Evolutionary conservation across 2,329 filamentous ascomycete genomes (phyloP), one percentile per base, ranked within the genome.

Genomic region (Calonectria hongkongensis): DNA sequence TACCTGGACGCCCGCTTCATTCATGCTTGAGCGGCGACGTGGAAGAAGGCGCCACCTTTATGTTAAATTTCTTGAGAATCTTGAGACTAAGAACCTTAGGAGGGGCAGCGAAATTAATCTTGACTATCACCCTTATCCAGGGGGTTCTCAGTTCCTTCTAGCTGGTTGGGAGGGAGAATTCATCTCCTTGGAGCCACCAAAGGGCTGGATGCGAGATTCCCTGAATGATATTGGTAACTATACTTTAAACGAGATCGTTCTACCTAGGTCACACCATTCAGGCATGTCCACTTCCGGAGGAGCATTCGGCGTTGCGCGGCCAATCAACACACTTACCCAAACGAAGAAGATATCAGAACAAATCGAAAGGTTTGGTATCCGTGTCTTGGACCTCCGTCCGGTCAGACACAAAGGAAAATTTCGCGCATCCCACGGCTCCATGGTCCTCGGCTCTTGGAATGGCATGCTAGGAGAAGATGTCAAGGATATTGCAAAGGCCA

Each of bases 211-310:
- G 83, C 76, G 79, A 30, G 30, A 56, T 2, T 66, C 79, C 67
- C 72, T 83, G 8, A 66, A 68, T 0, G 73, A 80, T 15, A 79
- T 84, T 9, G 78, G 79, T 2, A 25, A 82, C 13, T 36, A 78
- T 10, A 72, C 79, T 2, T 79, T 84, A 2, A 76, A 81, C 8
- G 77, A 83, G 36, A 76, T 84, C 28, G 50, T 78, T 21, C 73
- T 84, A 30, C 81, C 82, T 1, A 78, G 81, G 0, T 81, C 82
- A 2, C 82, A 84, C 70, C 80, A 83, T 72, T 65, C 78, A 0
- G 83, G 81, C 65, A 73, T 82, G 77, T 81, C 74, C 66, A 72
- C 73, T 43, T 50, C n/a, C 21, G 15, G 36, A 2, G 9, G 41
- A 9, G 1, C 13, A 1, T 13, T 77, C n/a, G 75, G 70, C 33